Conservation (phyloP, 495 filamentous ascomycete species). For the Aspergillus campestris region DNA sequence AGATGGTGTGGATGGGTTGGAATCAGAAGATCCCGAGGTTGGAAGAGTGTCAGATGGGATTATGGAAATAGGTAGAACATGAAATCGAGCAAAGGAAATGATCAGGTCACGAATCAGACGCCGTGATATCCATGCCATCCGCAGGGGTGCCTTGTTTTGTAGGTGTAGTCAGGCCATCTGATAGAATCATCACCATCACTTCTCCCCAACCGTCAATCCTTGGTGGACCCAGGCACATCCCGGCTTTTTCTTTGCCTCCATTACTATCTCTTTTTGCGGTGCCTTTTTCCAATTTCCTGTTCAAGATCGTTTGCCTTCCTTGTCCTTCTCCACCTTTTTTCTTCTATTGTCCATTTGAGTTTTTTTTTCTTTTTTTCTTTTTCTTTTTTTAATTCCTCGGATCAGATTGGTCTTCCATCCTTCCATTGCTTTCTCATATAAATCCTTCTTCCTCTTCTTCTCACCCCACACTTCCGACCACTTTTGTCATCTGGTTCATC, state of each 20-base stretch:
- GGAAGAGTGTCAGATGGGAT: neutral
- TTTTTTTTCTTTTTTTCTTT: constrained; percentile 3
- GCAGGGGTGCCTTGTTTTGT: no score
- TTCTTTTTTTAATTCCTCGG: neutral
- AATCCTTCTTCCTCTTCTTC: constrained; percentile 1
- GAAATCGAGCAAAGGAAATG: no score
- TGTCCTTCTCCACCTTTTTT: constrained; percentile 2
- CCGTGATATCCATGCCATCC: no score
- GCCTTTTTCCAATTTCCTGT: neutral
- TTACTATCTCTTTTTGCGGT: neutral
- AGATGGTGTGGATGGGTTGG: neutral
- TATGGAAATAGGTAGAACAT: no score
- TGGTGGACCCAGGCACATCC: constrained; percentile 13
- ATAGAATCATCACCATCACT: neutral
- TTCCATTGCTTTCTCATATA: constrained; percentile 5
- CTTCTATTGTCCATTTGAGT: constrained; percentile 9
- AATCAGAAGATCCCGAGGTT: constrained; percentile 34
- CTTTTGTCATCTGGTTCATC: neutral
- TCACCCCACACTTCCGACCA: constrained; percentile 1
- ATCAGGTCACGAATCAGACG: no score
- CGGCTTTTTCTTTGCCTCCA: constrained; percentile 4
- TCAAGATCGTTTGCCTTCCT: neutral
- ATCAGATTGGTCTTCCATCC: neutral
- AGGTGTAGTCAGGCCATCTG: constrained; percentile 5
- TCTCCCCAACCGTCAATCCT: constrained; percentile 17